Percentiles rank a stretch among this genome's conserved stretches.
Conservation (phyloP, 495 filamentous ascomycete genomes). For the Podospora pseudoanserina region DNA sequence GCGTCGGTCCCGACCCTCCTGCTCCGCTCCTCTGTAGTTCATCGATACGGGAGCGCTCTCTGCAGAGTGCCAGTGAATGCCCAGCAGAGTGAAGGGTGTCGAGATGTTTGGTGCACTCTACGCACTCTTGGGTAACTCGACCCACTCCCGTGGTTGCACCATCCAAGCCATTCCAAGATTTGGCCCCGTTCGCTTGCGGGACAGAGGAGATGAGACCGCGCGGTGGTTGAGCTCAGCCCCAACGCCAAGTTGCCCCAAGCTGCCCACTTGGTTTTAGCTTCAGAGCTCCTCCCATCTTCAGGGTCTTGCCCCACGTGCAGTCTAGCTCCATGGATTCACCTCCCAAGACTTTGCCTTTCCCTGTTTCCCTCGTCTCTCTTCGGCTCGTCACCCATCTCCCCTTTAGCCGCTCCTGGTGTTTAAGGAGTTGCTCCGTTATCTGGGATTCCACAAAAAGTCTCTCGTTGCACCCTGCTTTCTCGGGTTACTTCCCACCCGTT, state of each 20-base stretch:
- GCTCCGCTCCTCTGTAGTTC: neutral
- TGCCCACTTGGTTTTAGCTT: slow-evolving; percentile 2
- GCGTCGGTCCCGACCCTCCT: neutral
- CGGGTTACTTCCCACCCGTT: neutral
- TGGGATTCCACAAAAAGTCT: neutral
- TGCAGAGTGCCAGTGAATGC: no score
- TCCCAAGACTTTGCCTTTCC: neutral
- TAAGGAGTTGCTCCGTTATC: neutral
- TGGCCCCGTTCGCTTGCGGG: slow-evolving; percentile 4
- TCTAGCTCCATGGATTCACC: no score
- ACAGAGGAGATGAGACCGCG: slow-evolving; percentile 3
- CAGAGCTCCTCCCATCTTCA: neutral
- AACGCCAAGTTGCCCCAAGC: slow-evolving; percentile 4
- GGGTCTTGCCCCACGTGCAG: neutral
- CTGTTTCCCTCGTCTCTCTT: neutral
- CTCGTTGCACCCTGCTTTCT: neutral
- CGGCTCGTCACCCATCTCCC: neutral
- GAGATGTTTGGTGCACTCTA: neutral
- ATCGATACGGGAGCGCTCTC: no score
- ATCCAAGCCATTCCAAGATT: neutral
- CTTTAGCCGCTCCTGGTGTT: neutral
- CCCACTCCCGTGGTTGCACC: neutral
- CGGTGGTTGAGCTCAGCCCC: slow-evolving; percentile 1
- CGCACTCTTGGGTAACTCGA: neutral
- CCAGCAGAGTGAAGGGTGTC: neutral